These are phyloP conservation scores for Spathaspora gorwiae DNA, from an alignment of 805 yeast species.

Conservation along the genomic window DNA sequence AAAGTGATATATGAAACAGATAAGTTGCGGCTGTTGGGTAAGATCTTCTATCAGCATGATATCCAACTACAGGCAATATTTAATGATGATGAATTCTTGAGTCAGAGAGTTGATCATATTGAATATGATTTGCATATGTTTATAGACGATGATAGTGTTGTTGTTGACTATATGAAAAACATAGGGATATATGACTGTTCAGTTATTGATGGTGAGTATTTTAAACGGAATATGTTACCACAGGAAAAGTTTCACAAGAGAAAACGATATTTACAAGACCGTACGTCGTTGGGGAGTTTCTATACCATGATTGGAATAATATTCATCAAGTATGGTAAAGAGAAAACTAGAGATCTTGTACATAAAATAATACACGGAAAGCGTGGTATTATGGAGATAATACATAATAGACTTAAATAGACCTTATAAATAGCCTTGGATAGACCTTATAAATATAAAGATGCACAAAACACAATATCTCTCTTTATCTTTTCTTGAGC, in stretches of 20 bases:
- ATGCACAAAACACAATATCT: constrained; percentile 96
- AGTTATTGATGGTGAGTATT: constrained; percentile 1
- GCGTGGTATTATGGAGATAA: constrained; percentile 22
- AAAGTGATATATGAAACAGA: constrained; percentile 7
- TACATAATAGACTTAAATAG: background rate
- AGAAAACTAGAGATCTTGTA: constrained; percentile 7
- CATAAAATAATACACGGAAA: constrained; percentile 24
- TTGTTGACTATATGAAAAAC: constrained; percentile 28
- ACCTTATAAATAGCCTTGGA: constrained; percentile 38
- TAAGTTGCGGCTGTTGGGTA: constrained; percentile 26
- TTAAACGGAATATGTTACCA: background rate
- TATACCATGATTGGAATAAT: constrained; percentile 35
- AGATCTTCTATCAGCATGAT: constrained; percentile 12
- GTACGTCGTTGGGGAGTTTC: constrained; percentile 32
- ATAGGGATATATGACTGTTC: constrained; percentile 20
- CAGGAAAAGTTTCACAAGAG: constrained; percentile 2
- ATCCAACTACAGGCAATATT: constrained; percentile 17
- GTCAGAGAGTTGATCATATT: constrained; percentile 25
- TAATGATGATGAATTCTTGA: constrained; percentile 22
- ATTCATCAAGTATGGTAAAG: constrained; percentile 22
- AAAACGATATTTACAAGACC: constrained; percentile 12
- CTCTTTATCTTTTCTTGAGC: constrained; percentile 95
- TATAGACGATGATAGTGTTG: constrained; percentile 13
- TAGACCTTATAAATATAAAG: constrained; percentile 77
- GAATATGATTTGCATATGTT: constrained; percentile 19